Percentiles rank a stretch among this genome's conserved stretches.
Evolutionary conservation across 2,329 filamentous ascomycete species (phyloP).

Genomic region (Teratosphaeria epicoccoides): DNA sequence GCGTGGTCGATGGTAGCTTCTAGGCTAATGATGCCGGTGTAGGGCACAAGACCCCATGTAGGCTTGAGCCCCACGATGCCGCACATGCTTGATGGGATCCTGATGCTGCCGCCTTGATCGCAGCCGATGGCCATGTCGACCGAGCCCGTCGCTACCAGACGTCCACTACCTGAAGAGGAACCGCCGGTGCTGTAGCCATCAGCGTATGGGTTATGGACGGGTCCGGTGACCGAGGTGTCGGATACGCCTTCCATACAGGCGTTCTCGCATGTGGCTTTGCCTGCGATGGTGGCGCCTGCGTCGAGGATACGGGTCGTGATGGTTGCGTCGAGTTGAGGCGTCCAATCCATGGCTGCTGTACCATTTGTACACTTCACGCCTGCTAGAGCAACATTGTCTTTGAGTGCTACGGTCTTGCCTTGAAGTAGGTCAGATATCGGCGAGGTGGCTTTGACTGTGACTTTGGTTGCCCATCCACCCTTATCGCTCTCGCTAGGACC

Average conservation of each 20-base stretch:
- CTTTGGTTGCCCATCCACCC: constrained; percentile 13
- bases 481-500: constrained; percentile 6
- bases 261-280: constrained; percentile 40
- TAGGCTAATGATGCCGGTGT: constrained; percentile 36
- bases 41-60: constrained; percentile 40
- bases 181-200: constrained; percentile 37
- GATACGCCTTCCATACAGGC: constrained; percentile 11
- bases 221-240: constrained; percentile 20
- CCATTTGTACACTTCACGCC: constrained; percentile 36
- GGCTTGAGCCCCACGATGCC: constrained; percentile 33
- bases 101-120: constrained; percentile 30
- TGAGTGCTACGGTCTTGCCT: constrained; percentile 29
- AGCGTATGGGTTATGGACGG: constrained; percentile 34
- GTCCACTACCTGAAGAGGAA: constrained; percentile 33
- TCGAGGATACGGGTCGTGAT: constrained; percentile 35
- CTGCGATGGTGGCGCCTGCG: constrained; percentile 33
- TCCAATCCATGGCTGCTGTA: constrained; percentile 29
- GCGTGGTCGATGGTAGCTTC: constrained; percentile 36
- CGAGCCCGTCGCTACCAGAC: constrained; percentile 32
- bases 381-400: constrained; percentile 39
- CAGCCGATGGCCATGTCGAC: constrained; percentile 29
- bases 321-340: constrained; percentile 34
- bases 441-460: constrained; percentile 5
- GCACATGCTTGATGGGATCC: constrained; percentile 29
- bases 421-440: constrained; percentile 7